Base-by-base conservation (phyloP, 768 basidiomycete genomes). In the Panaeolus cyanescens region DNA sequence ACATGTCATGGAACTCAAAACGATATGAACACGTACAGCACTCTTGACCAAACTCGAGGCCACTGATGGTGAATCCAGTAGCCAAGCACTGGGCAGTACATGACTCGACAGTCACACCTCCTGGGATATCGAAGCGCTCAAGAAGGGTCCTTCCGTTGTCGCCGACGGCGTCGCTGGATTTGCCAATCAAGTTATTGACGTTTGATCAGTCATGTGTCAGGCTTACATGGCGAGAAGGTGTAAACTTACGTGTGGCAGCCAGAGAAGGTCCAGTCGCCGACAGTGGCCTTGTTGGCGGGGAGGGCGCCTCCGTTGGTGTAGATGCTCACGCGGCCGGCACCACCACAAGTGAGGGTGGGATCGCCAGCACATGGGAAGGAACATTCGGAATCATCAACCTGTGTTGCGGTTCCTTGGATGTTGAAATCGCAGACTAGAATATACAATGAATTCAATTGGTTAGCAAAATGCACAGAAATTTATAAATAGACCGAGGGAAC, bases 361-460 rank as follows among this genome's bases (percentile, higher is more conserved):
- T 67, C 67, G 17, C 67, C 67, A 5, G 56, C 67, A 32, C 67
- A 67, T 1, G 64, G 60, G 60, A 67, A 64, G 34, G 54, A 33
- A 32, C 67, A 67, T 1, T 56, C 57, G 4, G 50, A 20, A 54
- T 65, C 62, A 12, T 57, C 42, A 25, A 65, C 58, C 20, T 63
- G 55, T 19, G 55, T 59, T 12, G 67, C 64, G 5, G 67, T 67
- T 20, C 67, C 67, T 58, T 67, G 64, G 40, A 67, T 67, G 34
- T 67, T 62, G 58, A 65, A 67, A 59, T 64, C 67, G 31, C 67
- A 67, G 55, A 63, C 67, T 67, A 56, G 19, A 45, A 61, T n/a
- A 10, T 33, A 37, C 15, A 19, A 34, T 19, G 4, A 50, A 50
- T 50, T 50, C 25, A 13, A 50, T 50, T 20, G 32, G 22, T 56